Evolutionary conservation across 1,139 yeast species (phyloP).

Genomic region (Scheffersomyces segobiensis): DNA sequence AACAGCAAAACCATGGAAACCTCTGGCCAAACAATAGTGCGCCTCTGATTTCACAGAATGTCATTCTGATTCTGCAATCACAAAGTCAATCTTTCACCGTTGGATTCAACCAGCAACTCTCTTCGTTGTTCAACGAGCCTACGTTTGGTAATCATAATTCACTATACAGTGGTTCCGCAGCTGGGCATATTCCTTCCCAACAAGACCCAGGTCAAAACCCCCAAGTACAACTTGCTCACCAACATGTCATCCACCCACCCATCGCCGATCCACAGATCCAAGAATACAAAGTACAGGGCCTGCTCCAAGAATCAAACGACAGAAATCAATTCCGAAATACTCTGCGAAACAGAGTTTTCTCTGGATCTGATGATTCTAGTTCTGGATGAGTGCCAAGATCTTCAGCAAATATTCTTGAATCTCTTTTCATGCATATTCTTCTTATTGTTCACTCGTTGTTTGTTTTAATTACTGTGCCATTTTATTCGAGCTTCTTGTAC

Average conservation of each 20-base stretch:
- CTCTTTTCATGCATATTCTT: not conserved
- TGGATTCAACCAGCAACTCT: not conserved
- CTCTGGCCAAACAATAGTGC: not conserved
- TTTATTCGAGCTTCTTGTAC: not conserved
- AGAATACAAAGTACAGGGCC: not conserved
- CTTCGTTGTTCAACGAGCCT: not conserved
- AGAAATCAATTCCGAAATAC: not conserved
- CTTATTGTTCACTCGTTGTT: not conserved
- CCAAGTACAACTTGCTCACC: not conserved
- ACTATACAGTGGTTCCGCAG: not conserved
- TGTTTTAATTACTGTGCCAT: not conserved
- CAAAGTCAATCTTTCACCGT: not conserved
- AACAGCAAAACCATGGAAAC: not conserved
- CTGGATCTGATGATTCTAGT: not conserved
- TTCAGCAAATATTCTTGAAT: not conserved
- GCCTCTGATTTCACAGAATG: not conserved
- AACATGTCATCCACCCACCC: not conserved
- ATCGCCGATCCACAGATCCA: not conserved
- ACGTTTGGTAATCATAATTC: not conserved
- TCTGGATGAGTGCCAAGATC: too few species aligned
- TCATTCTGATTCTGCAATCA: not conserved
- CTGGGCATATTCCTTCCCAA: not conserved
- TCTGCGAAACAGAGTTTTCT: not conserved
- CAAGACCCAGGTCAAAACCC: not conserved
- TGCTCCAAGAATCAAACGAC: not conserved